Evolutionary conservation across 805 yeast species (phyloP), one percentile per base, ranked within the genome.

Genomic region (Nadsonia fulvescens): DNA sequence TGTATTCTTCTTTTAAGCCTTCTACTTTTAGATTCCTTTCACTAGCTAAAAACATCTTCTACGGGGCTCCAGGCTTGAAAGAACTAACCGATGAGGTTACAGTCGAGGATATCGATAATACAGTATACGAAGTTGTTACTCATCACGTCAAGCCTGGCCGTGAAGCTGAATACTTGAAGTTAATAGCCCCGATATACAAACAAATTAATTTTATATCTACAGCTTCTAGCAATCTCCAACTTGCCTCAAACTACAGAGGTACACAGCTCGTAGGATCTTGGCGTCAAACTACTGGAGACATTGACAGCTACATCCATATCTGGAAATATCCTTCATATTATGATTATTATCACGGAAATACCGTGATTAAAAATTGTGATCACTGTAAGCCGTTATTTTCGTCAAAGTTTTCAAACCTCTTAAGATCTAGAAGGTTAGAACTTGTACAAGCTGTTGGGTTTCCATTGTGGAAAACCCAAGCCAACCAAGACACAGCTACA

Each of bases 391-490:
- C 31, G 45, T 12, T 38, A 41, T 12, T 49, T 42, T 23, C 37
- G 47, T 7, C 38, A 31, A 18, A 25, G 33, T 15, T 40, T 54
- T 26, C 44, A 57, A 11, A 39, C 43, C 32, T 40, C 18, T 42
- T 54, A 11, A 39, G 50, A 18, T 38, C 51, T 9, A 47, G 61
- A 14, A 39, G 37, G 22, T 38, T 43, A 15, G 41, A 47, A 22
- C 31, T 54, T n/a, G 43, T 52, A 36, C 61, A 56, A 29, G 61
- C 28, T 54, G 54, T 40, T 54, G 61, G 61, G 60, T n/a, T n/a
- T n/a, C n/a, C n/a, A n/a, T n/a, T n/a, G n/a, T n/a, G n/a, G n/a
- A n/a, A n/a, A n/a, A n/a, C n/a, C n/a, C n/a, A n/a, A n/a, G n/a
- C n/a, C n/a, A n/a, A n/a, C n/a, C n/a, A 61, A 10, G 60, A 59